These are phyloP conservation scores for Bolboschoenoplectus hybrid DNA, from an alignment of 202 grass and related monocot species.

Conservation along the genomic window DNA sequence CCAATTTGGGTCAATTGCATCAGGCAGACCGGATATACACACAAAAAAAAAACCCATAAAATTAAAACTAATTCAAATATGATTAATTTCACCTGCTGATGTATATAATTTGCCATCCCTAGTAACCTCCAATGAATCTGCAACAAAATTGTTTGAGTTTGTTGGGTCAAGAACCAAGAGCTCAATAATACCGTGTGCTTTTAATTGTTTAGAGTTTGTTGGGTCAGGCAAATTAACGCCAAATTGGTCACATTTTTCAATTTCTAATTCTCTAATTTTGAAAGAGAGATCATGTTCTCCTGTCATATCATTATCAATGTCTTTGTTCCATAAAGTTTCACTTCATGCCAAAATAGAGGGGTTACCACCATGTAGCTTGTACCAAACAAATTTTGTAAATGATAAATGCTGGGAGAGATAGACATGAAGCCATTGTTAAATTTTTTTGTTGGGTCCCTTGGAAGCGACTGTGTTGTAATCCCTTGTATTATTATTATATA, in stretches of 20 bases:
- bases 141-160: no score
- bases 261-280: slow-evolving; percentile 2
- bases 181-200: neutral
- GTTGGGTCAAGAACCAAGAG: neutral
- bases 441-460: slow-evolving; percentile 36
- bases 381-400: slow-evolving; percentile 14
- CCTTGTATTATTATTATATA: neutral
- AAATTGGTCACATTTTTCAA: slow-evolving; percentile 10
- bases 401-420: slow-evolving; percentile 36
- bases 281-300: neutral
- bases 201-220: neutral
- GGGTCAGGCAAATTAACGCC: neutral
- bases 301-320: slow-evolving; percentile 24
- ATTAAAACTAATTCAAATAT: neutral
- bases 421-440: slow-evolving; percentile 32
- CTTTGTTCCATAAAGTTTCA: slow-evolving; percentile 24
- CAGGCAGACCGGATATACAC: neutral
- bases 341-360: slow-evolving; percentile 30
- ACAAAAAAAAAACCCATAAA: neutral
- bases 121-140: neutral
- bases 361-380: neutral
- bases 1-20: neutral
- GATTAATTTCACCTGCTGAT: neutral
- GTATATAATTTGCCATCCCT: neutral
- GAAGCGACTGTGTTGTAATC: slow-evolving; percentile 37